These are phyloP conservation scores for Hippophae rhamnoides DNA, from an alignment of 306 rosid species.

Conservation along the genomic window DNA sequence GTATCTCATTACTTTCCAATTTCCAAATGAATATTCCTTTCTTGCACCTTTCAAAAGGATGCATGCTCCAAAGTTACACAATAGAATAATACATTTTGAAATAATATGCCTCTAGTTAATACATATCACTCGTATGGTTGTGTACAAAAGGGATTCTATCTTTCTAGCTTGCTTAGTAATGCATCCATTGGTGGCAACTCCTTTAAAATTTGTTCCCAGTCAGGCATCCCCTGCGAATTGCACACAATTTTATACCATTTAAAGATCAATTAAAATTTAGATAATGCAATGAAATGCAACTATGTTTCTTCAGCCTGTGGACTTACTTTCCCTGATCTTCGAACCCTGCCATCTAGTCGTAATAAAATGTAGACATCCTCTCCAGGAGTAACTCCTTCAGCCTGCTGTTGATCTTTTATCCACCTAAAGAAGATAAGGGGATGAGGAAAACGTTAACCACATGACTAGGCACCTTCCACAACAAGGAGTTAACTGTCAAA, in stretches of 20 bases:
- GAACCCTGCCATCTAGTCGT: slow-evolving; percentile 89
- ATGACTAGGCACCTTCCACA: no score
- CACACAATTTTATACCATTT: not conserved
- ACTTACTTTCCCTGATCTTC: slow-evolving; percentile 92
- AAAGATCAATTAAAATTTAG: not conserved
- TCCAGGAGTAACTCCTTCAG: slow-evolving; percentile 84
- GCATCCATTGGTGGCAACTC: slow-evolving; percentile 93
- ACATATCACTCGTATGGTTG: not conserved
- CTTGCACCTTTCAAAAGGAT: no score
- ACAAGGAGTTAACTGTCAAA: not conserved
- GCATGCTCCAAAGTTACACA: no score
- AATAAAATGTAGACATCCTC: slow-evolving; percentile 86
- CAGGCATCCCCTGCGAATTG: slow-evolving; percentile 86
- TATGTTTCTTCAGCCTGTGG: not conserved
- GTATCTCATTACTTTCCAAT: no score
- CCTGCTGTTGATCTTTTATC: slow-evolving; percentile 81
- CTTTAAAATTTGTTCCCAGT: slow-evolving; percentile 69
- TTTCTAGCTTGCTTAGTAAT: slow-evolving; percentile 81
- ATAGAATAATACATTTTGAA: no score
- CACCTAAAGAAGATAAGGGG: slow-evolving; percentile 49
- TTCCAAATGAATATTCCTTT: no score
- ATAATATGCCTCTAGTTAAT: no score
- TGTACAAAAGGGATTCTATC: slow-evolving; percentile 26
- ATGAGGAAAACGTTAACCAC: not conserved
- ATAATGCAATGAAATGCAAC: no score